Evolutionary conservation across 192 early-diverging fungal species (phyloP), one percentile per base, ranked within the genome.

Genomic region (Coemansia interrupta): DNA sequence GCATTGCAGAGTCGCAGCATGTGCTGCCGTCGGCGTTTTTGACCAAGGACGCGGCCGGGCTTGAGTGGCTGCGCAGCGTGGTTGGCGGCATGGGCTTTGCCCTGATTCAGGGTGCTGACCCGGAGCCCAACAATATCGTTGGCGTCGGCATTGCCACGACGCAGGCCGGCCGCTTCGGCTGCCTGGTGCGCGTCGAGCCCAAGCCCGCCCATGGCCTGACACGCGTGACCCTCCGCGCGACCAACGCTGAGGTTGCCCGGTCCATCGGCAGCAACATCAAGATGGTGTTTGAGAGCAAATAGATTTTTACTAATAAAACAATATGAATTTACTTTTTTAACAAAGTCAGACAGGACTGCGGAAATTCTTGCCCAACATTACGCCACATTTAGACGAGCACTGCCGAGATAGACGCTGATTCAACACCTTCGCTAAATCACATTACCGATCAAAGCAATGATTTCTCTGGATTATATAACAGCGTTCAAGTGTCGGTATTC

Each of bases 111-210:
- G 87, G 83, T 18, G 87, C 92, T 11, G 96, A 98, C 70, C 90
- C 92, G 5, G 96, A 90, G 57, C 86, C 89, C 3, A 84, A 84
- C 67, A 98, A 97, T 63, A 69, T 92, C 58, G 93, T 96, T 5
- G 91, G 86, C 10, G 93, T 92, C 0, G 91, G 90, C 46, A 91
- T 99, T 42, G 87, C 93, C 41, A 87, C 85, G 54, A 80, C 89
- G 17, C 82, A 85, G 39, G 66, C 64, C 18, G 94, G 93, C 29
- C 91, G 94, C 60, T 86, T 96, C 53, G 96, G 96, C 15, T 93
- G 91, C 72, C 78, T 99, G 52, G 64, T 93, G 63, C 81, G 97
- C 20, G 66, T 98, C 17, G 97, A 99, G 70, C 86, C 87, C 14
- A 96, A 92, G 62, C 66, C 81, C 11, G 86, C 90, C 15, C 87